A percentile compares a stretch with the other conserved stretches of the same genome.
These are phyloP conservation scores for Plasmodium sp. DNA, from an alignment of 169 alveolate species.

Conservation along the genomic window DNA sequence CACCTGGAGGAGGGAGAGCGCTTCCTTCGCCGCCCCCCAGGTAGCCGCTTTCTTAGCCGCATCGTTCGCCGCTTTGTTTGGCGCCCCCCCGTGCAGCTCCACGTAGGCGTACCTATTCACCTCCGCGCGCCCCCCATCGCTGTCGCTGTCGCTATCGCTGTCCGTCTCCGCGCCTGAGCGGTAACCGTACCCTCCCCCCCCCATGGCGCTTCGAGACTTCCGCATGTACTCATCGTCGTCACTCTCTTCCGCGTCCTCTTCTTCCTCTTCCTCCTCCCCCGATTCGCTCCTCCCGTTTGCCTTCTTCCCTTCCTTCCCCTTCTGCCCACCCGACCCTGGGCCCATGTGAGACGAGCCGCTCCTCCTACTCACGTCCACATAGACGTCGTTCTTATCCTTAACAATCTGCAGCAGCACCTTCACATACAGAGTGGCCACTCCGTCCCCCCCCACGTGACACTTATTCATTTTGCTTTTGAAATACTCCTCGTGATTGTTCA, in stretches of 20 bases:
- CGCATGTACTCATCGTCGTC: background rate
- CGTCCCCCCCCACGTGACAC: conserved; percentile 29
- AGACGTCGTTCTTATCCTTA: conserved; percentile 30
- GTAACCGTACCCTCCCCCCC: background rate
- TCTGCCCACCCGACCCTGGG: background rate
- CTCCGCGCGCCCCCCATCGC: background rate
- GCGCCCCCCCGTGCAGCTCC: background rate
- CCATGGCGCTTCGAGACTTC: background rate
- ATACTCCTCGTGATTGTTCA: conserved; percentile 49
- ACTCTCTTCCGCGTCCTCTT: background rate
- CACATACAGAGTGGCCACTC: conserved; percentile 3
- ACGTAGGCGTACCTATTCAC: conserved; percentile 5
- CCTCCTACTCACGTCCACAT: conserved; percentile 5
- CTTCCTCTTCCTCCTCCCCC: background rate
- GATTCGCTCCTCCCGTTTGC: background rate
- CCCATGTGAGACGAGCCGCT: background rate
- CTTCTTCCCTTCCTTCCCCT: background rate
- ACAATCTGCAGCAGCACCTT: conserved; percentile 56
- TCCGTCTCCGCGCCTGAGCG: background rate
- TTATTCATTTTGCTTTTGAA: conserved; percentile 33
- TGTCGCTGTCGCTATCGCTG: background rate
- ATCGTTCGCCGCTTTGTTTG: background rate
- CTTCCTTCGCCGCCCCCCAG: background rate
- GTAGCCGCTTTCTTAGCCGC: background rate
- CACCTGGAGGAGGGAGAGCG: background rate